A percentile compares a stretch with the other conserved stretches of the same genome.
Evolutionary conservation across 1,284 basidiomycete genomes (phyloP).

Genomic region (Moniliophthora roreri): DNA sequence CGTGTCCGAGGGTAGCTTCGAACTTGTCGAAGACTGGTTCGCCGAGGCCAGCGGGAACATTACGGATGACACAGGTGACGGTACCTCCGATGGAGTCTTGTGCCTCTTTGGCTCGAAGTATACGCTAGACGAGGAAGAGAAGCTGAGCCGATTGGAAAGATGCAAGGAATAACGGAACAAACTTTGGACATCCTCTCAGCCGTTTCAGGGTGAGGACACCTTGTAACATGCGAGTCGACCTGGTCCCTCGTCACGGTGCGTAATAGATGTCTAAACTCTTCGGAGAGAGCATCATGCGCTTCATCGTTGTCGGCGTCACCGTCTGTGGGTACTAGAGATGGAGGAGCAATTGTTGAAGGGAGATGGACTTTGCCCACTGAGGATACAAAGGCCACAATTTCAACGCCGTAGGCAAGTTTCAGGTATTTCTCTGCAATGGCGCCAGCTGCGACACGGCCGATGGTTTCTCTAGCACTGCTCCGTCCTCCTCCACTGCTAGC

Average conservation of each 20-base stretch:
- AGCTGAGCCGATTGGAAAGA: conserved; percentile 9
- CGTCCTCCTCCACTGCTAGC: conserved; percentile 96
- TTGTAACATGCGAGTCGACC: conserved; percentile 86
- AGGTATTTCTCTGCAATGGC: conserved; percentile 98
- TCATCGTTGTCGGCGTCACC: conserved; percentile 65
- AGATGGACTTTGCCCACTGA: conserved; percentile 94
- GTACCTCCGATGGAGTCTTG: conserved; percentile 97
- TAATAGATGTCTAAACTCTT: conserved; percentile 84
- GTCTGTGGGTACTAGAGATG: conserved; percentile 36
- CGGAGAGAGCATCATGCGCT: conserved; percentile 76
- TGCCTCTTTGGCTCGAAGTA: conserved; percentile 89
- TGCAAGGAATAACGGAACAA: conserved; percentile 14
- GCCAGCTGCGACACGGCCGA: conserved; percentile 59
- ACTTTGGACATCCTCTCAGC: conserved; percentile 91
- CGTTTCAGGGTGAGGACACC: conserved; percentile 90
- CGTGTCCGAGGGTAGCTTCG: conserved; percentile 94
- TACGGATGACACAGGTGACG: conserved; percentile 94
- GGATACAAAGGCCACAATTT: conserved; percentile 96
- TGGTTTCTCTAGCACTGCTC: conserved; percentile 94
- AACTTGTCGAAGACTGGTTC: conserved; percentile 99
- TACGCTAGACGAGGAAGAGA: conserved; percentile 57
- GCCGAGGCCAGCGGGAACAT: conserved; percentile 88
- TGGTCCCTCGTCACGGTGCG: conserved; percentile 81
- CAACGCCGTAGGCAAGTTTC: conserved; percentile 83
- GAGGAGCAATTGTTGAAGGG: conserved; percentile 47